Percentiles rank a stretch among this genome's conserved stretches.
Conservation (phyloP, 108 stramenopile species). For the Nitzschia palea region DNA sequence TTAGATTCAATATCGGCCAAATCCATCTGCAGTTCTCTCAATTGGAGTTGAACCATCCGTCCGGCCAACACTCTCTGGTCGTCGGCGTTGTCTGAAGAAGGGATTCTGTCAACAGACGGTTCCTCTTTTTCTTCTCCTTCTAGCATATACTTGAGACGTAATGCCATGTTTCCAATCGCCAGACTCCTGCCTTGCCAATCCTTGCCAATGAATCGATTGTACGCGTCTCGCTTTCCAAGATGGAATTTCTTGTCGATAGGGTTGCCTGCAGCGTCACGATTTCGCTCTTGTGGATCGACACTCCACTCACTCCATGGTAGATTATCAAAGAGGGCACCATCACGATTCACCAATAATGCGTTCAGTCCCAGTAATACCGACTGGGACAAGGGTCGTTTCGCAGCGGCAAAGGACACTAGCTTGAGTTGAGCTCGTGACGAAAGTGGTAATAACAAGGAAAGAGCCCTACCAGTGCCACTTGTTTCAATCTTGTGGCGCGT, state of each 20-base stretch:
- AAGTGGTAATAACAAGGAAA: slow-evolving; percentile 19
- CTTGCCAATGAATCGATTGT: slow-evolving; percentile 82
- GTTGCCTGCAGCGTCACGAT: slow-evolving; percentile 76
- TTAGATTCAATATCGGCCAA: slow-evolving; percentile 71
- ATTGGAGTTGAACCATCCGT: slow-evolving; percentile 67
- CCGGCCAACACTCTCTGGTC: slow-evolving; percentile 42
- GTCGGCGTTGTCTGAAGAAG: background rate
- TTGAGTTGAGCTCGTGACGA: slow-evolving; percentile 27
- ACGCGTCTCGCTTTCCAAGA: slow-evolving; percentile 86
- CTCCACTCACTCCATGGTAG: slow-evolving; percentile 77
- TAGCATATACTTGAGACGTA: slow-evolving; percentile 39
- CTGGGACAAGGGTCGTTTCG: slow-evolving; percentile 49
- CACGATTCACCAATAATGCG: slow-evolving; percentile 67
- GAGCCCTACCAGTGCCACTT: background rate
- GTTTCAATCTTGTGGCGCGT: background rate
- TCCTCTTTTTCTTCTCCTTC: slow-evolving; percentile 30
- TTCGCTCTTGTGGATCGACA: slow-evolving; percentile 60
- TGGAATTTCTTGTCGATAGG: slow-evolving; percentile 53
- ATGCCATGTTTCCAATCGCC: slow-evolving; percentile 51
- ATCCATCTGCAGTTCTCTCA: slow-evolving; percentile 66
- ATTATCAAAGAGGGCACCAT: slow-evolving; percentile 73
- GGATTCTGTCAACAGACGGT: slow-evolving; percentile 1
- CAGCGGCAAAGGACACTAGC: slow-evolving; percentile 47
- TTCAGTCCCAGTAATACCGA: slow-evolving; percentile 52
- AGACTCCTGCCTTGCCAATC: slow-evolving; percentile 46